Conservation (phyloP, 306 rosid species). For the Sicyos baderoa region DNA sequence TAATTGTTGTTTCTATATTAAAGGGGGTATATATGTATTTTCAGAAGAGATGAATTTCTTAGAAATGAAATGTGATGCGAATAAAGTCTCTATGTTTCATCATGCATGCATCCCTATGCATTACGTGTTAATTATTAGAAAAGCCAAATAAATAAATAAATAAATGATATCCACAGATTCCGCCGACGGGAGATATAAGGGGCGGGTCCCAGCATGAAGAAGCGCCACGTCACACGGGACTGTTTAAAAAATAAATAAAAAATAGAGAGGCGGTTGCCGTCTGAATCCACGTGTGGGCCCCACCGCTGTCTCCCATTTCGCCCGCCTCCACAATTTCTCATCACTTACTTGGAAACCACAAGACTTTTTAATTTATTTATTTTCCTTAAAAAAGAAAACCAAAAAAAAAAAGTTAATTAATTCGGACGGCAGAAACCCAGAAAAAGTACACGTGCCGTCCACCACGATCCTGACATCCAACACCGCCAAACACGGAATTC, state of each 20-base stretch:
- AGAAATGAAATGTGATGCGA: not conserved
- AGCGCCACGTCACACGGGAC: slow-evolving; percentile 17
- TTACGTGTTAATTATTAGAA: slow-evolving; percentile 3
- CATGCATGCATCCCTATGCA: not conserved
- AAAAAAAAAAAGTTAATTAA: not conserved
- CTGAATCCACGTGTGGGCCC: not conserved
- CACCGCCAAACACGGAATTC: slow-evolving; percentile 17
- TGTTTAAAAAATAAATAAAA: not conserved
- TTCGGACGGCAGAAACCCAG: slow-evolving; percentile 9
- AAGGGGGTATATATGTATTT: not conserved
- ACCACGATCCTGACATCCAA: not conserved
- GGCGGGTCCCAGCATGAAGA: slow-evolving; percentile 2
- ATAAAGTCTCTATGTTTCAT: slow-evolving; percentile 8
- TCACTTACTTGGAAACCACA: slow-evolving; percentile 18
- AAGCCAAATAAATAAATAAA: not conserved
- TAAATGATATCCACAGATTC: no score
- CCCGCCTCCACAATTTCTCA: slow-evolving; percentile 11
- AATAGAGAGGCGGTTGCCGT: slow-evolving; percentile 15
- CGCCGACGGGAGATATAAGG: no score
- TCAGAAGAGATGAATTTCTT: not conserved
- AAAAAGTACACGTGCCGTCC: slow-evolving; percentile 20
- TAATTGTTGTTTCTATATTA: no score
- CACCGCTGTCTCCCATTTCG: not conserved
- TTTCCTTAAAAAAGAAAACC: not conserved
- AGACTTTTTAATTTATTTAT: not conserved